Conservation (phyloP, 2,329 filamentous ascomycete genomes). For the Fusarium goolgardi region DNA sequence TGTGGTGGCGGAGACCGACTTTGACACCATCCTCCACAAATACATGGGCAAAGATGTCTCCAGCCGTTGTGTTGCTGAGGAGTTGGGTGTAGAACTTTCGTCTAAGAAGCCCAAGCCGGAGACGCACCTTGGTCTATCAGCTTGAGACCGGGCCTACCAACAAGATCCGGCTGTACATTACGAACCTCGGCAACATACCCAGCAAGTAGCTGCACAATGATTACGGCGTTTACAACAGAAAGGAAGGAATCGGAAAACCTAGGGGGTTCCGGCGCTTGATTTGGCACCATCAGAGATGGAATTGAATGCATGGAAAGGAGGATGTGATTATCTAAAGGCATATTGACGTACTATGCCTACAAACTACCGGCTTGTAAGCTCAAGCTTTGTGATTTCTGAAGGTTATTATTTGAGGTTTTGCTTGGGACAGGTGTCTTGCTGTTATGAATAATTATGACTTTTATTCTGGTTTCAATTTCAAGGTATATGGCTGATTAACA, state of each 20-base stretch:
- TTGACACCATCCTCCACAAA: constrained; percentile 80
- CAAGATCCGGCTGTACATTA: constrained; percentile 44
- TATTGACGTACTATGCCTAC: constrained; percentile 5
- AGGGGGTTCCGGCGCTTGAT: constrained; percentile 33
- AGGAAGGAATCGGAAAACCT: constrained; percentile 44
- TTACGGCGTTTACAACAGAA: constrained; percentile 47
- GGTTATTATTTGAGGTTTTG: constrained; percentile 14
- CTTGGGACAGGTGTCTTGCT: constrained; percentile 18
- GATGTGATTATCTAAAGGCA: constrained; percentile 23
- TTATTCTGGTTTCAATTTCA: constrained; percentile 22
- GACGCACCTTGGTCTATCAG: constrained; percentile 35
- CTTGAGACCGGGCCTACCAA: constrained; percentile 23
- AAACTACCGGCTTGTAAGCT: constrained; percentile 10
- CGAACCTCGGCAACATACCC: constrained; percentile 32
- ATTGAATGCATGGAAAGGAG: constrained; percentile 37
- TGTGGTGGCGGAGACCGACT: constrained; percentile 88
- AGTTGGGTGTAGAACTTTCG: constrained; percentile 70
- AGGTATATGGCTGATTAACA: neutral
- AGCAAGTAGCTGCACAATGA: constrained; percentile 40
- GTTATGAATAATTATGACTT: constrained; percentile 39
- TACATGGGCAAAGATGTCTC: constrained; percentile 63
- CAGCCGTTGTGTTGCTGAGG: constrained; percentile 50
- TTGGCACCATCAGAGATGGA: constrained; percentile 18
- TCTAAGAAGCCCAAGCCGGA: constrained; percentile 40
- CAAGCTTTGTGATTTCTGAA: constrained; percentile 13